A percentile compares a stretch with the other conserved stretches of the same genome.
phyloP scores from a whole-genome alignment of 2,329 filamentous ascomycete species.

The Alternaria sp. region DNA sequence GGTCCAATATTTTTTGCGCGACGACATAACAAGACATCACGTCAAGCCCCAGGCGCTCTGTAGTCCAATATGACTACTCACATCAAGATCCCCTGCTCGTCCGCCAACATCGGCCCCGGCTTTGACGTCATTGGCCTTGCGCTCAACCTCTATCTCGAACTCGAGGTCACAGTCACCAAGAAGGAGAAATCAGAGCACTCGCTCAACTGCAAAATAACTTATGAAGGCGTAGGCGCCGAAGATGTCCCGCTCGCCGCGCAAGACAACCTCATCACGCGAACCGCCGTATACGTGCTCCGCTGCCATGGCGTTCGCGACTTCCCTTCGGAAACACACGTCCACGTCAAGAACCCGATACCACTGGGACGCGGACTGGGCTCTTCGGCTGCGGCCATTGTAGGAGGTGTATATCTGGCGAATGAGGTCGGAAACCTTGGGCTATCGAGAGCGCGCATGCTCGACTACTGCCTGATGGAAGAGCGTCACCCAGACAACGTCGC shows the following conservation, averaged over 20 bases:
- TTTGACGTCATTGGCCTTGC: conserved; percentile 98
- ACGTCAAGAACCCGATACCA: conserved; percentile 95
- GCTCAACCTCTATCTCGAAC: conserved; percentile 90
- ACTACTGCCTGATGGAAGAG: conserved; percentile 96
- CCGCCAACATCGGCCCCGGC: conserved; percentile 93
- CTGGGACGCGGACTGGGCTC: conserved; percentile 92
- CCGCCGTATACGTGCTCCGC: conserved; percentile 90
- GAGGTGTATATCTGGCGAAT: conserved; percentile 90
- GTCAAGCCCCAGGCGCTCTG: conserved; percentile 13
- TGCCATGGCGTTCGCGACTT: conserved; percentile 89
- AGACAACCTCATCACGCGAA: conserved; percentile 90
- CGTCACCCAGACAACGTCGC: conserved; percentile 68
- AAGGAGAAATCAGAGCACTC: conserved; percentile 62
- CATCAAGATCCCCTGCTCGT: conserved; percentile 88
- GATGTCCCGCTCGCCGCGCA: conserved; percentile 85
- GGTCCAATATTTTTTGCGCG: conserved; percentile 12
- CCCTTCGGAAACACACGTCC: conserved; percentile 81
- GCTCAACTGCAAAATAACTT: conserved; percentile 87
- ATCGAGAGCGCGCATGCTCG: conserved; percentile 81
- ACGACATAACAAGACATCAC: conserved; percentile 8
- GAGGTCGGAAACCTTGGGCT: conserved; percentile 82
- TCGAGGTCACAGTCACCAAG: conserved; percentile 74
- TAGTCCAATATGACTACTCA: conserved; percentile 53
- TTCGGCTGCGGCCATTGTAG: conserved; percentile 92
- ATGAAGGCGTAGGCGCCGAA: conserved; percentile 80